These are phyloP conservation scores for Pseudogymnoascus sp. DNA, from an alignment of 2,329 filamentous ascomycete species.

Conservation along the genomic window DNA sequence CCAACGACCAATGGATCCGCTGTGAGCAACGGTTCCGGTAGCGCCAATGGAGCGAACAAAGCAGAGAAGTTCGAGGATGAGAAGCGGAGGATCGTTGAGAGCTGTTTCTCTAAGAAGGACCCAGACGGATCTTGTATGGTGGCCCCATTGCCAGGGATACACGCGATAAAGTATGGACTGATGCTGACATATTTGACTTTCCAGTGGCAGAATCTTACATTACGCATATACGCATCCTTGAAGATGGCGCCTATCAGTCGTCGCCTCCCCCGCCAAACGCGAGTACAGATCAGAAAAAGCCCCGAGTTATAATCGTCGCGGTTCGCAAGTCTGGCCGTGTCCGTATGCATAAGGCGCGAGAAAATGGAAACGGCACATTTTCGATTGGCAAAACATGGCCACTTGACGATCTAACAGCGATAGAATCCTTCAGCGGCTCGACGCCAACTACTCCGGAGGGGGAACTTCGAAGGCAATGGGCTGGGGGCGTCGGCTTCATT, in stretches of 20 bases:
- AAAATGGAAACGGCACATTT: constrained; percentile 88
- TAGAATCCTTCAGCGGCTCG: constrained; percentile 71
- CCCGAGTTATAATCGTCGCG: constrained; percentile 83
- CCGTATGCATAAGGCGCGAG: constrained; percentile 91
- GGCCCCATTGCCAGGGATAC: constrained; percentile 12
- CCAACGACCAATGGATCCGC: constrained; percentile 26
- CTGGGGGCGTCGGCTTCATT: constrained; percentile 72
- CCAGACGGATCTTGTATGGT: constrained; percentile 72
- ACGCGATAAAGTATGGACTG: not conserved
- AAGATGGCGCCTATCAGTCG: constrained; percentile 77
- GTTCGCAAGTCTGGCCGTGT: constrained; percentile 89
- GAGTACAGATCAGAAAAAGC: constrained; percentile 69
- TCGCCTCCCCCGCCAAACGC: constrained; percentile 73
- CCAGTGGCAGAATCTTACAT: constrained; percentile 88
- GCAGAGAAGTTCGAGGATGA: constrained; percentile 91
- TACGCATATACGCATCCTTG: constrained; percentile 85
- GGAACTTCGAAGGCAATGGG: constrained; percentile 61
- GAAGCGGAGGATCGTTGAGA: constrained; percentile 87
- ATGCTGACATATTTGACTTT: constrained; percentile 19
- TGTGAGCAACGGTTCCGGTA: constrained; percentile 22
- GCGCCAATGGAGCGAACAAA: constrained; percentile 14
- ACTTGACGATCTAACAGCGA: constrained; percentile 74
- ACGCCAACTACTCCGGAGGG: constrained; percentile 49
- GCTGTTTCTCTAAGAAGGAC: constrained; percentile 87
- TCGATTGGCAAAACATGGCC: constrained; percentile 99